Base-by-base conservation (phyloP, 1,139 yeast species). In the Hanseniaspora uvarum region DNA sequence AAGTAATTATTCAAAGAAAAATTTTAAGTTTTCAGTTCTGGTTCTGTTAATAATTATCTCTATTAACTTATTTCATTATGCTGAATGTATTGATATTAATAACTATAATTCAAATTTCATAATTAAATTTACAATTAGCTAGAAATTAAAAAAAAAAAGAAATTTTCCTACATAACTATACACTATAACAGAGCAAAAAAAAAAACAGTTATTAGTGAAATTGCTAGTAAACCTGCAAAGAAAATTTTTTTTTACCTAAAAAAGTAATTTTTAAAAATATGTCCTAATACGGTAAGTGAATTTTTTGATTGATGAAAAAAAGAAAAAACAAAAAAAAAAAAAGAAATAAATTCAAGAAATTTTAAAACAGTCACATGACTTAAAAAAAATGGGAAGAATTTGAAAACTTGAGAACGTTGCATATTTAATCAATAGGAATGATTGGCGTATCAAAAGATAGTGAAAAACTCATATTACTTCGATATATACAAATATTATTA, bases 11-110 rank as follows among this genome's bases (percentile, higher is more conserved):
- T 23, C 43, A 38, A 38, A 39, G 16, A 23, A 24, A 24, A 39
- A 39, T 24, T 39, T 14, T 39, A 39, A 39, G 43, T 23, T 23
- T 14, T 39, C 43, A 39, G 43, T 39, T 39, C 43, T 39, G 30
- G 43, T 24, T 39, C 7, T 39, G 5, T 21, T 21, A 18, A 3
- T 6, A 1, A 19, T 37, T 37, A n/a, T n/a, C n/a, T n/a, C n/a
- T n/a, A n/a, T n/a, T n/a, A n/a, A n/a, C n/a, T n/a, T n/a, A n/a
- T n/a, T n/a, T n/a, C n/a, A n/a, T n/a, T n/a, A n/a, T n/a, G n/a
- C n/a, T n/a, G n/a, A n/a, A n/a, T n/a, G n/a, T n/a, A n/a, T n/a
- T n/a, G n/a, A n/a, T n/a, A n/a, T n/a, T n/a, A n/a, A n/a, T n/a
- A n/a, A n/a, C n/a, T n/a, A n/a, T n/a, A n/a, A n/a, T n/a, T n/a